Evolutionary conservation across 148 eudicot genomes (phyloP), one percentile per base, ranked within the genome.

Genomic region (Euryodendron excelsum): DNA sequence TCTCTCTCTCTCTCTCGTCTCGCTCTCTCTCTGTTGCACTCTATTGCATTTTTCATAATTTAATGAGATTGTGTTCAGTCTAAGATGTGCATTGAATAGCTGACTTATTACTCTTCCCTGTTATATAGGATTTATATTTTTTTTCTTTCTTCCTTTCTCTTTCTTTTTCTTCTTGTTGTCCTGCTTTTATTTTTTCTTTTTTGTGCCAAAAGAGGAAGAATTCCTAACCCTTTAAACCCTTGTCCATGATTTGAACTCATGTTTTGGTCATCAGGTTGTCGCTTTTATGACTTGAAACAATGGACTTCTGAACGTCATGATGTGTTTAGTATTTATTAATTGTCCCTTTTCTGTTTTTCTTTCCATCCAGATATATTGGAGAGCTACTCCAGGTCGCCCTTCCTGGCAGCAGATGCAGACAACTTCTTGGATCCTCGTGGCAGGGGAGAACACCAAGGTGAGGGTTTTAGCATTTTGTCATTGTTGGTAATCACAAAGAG

Each of bases 361-460:
- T 28, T 11, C 7, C 14, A 44, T 82, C 53, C 84, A 93, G 95
- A 86, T 84, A 85, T 86, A 72, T 68, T 90, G 45, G 93, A 87
- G 76, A 88, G 78, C 79, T 91, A 83, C 72, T 78, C 90, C 45
- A 85, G 86, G 80, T 85, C 90, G 33, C 87, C 91, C 71, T 90
- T 79, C 61, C 80, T 85, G 30, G 73, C 83, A 55, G 71, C 91
- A 70, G 87, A 88, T 78, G 37, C 83, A 4, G 87, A 89, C 81
- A 84, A 83, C 80, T 86, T 90, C 78, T 82, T 85, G 65, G 87
- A 87, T 82, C 83, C 86, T 47, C 87, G 80, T 25, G 83, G 77
- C 36, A 81, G 85, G 79, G 83, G 80, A 70, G 92, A 90, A 45
- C 80, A 81, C 28, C 89, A 86, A 86, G 95, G 97, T 93, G 81